phyloP scores from a whole-genome alignment of 2,329 filamentous ascomycete species.

The Cytospora paraplurivora region DNA sequence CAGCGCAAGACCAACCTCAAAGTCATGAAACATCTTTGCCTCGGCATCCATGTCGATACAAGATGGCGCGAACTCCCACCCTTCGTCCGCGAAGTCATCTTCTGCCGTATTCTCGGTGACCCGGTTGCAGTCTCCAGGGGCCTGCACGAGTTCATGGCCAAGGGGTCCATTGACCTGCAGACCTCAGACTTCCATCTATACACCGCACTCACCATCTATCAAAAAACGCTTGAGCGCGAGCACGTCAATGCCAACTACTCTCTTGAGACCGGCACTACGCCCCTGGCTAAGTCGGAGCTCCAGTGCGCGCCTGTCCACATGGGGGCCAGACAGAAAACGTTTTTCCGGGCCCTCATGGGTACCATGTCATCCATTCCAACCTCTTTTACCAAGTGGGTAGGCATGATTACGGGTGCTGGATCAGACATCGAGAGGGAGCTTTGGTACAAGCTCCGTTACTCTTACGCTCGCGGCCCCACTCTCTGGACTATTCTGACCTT shows the following conservation, averaged over 20 bases:
- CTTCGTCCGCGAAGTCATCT: slow-evolving; percentile 36
- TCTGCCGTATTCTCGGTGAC: slow-evolving; percentile 37
- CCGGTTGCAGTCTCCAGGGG: slow-evolving; percentile 32
- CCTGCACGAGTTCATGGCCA: slow-evolving; percentile 33
- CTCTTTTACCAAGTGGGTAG: slow-evolving; percentile 38
- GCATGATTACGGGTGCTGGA: slow-evolving; percentile 40
- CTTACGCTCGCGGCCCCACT: slow-evolving; percentile 32
- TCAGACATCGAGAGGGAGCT: slow-evolving; percentile 42
- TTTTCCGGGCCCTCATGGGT: slow-evolving; percentile 29
- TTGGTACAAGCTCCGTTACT: slow-evolving; percentile 37
- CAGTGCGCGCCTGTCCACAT: slow-evolving; percentile 29
- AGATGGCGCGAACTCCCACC: slow-evolving; percentile 38
- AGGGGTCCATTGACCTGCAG: slow-evolving; percentile 33
- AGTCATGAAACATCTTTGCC: slow-evolving; percentile 40
- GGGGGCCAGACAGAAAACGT: slow-evolving; percentile 14
- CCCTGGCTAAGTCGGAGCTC: slow-evolving; percentile 27
- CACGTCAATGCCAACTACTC: slow-evolving; percentile 29
- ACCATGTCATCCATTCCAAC: slow-evolving; percentile 32
- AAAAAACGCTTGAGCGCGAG: slow-evolving; percentile 30
- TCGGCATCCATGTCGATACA: slow-evolving; percentile 38
- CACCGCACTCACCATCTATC: slow-evolving; percentile 32
- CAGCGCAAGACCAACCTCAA: slow-evolving; percentile 36
- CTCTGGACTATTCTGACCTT: slow-evolving; percentile 36
- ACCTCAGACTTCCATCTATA: slow-evolving; percentile 36
- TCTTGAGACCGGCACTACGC: slow-evolving; percentile 27